phyloP scores from a whole-genome alignment of 2,329 filamentous ascomycete genomes.

The Ramularia endophylla region DNA sequence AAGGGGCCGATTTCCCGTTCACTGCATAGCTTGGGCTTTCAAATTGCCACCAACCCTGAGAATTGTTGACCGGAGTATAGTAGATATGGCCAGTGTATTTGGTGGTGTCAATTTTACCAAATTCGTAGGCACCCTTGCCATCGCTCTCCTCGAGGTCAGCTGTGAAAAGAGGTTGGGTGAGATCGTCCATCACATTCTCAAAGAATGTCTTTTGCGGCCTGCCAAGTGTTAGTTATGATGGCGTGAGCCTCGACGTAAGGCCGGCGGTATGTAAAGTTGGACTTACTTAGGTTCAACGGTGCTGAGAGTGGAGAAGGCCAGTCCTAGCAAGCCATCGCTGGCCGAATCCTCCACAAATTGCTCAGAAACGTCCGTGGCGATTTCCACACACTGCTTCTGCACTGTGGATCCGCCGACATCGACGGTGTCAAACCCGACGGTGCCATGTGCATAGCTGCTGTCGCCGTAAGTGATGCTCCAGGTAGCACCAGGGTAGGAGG shows the following conservation, averaged over 20 bases:
- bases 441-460: slow-evolving; percentile 55
- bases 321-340: slow-evolving; percentile 63
- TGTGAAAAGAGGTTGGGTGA: slow-evolving; percentile 64
- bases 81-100: slow-evolving; percentile 59
- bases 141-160: slow-evolving; percentile 57
- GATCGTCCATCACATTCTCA: slow-evolving; percentile 57
- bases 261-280: no score
- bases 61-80: slow-evolving; percentile 57
- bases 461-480: slow-evolving; percentile 68
- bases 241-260: no score
- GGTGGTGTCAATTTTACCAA: slow-evolving; percentile 60
- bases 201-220: slow-evolving; percentile 64
- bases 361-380: slow-evolving; percentile 54
- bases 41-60: slow-evolving; percentile 65
- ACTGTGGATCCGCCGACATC: slow-evolving; percentile 60
- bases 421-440: slow-evolving; percentile 63
- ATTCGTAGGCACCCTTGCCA: slow-evolving; percentile 60
- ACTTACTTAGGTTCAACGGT: slow-evolving; percentile 50
- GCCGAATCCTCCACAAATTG: slow-evolving; percentile 55
- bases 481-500: slow-evolving; percentile 43
- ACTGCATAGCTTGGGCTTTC: slow-evolving; percentile 52
- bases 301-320: slow-evolving; percentile 61
- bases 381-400: slow-evolving; percentile 58
- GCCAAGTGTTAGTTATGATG: no score
- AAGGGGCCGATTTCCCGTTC: slow-evolving; percentile 45